Conservation (phyloP, 2,329 filamentous ascomycete genomes). For the Lasiodiplodia theobromae region DNA sequence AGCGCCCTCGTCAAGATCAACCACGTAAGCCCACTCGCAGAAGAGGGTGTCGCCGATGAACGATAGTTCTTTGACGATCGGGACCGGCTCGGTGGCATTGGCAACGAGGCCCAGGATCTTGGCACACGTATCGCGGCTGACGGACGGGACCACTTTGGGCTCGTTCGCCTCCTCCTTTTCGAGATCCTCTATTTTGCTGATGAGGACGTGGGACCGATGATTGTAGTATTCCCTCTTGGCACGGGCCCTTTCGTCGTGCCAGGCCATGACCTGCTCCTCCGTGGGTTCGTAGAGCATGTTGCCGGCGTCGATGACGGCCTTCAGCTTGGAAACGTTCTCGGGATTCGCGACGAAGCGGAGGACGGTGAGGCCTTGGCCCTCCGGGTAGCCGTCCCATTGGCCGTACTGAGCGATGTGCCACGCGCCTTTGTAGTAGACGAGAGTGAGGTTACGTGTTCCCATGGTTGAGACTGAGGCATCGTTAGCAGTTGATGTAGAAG, state of each 20-base stretch:
- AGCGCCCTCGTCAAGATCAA: slow-evolving; percentile 3
- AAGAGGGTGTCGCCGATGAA: neutral
- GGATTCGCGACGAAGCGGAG: slow-evolving; percentile 35
- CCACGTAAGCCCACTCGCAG: neutral
- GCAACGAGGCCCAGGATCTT: neutral
- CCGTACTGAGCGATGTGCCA: slow-evolving; percentile 39
- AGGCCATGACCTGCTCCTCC: slow-evolving; percentile 8
- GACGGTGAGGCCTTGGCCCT: slow-evolving; percentile 36
- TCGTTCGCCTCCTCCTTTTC: neutral
- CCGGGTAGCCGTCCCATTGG: slow-evolving; percentile 40
- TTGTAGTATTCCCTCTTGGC: too few species aligned
- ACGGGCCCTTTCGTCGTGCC: neutral
- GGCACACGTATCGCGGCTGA: neutral
- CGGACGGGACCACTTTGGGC: neutral
- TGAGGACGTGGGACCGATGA: too few species aligned
- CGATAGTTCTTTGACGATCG: neutral
- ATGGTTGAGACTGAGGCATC: neutral
- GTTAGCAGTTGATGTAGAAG: too few species aligned
- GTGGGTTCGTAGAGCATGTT: slow-evolving; percentile 30
- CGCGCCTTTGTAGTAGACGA: slow-evolving; percentile 35
- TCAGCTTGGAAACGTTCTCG: slow-evolving; percentile 36
- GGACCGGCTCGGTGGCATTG: neutral
- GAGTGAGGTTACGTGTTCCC: slow-evolving; percentile 7
- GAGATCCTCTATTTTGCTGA: too few species aligned
- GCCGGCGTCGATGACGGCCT: slow-evolving; percentile 32